Base-by-base conservation (phyloP, 2,329 filamentous ascomycete species). In the Calonectria crousiana region DNA sequence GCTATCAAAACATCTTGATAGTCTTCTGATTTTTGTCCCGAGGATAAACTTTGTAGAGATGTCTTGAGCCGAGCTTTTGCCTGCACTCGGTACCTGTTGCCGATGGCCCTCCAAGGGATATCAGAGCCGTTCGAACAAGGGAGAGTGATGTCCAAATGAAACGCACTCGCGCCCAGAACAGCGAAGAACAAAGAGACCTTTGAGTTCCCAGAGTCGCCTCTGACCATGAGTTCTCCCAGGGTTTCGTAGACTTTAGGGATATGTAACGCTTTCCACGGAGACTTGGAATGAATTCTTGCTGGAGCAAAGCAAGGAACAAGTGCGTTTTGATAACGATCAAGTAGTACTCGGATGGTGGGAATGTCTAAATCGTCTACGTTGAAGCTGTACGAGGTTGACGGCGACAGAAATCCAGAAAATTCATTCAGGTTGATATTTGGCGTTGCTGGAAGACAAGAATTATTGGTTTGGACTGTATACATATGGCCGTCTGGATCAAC, bases 1-100 rank as follows among this genome's bases (percentile, higher is more conserved):
- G 71, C 71, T 58, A 73, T 69, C 3, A 73, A 34, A 16, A 73
- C 36, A 38, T 73, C 71, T 34, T 69, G 53, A 32, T 73, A 73
- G n/a, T 66, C 69, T 28, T 71, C 69, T 28, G 38, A 26, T 41
- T 66, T 66, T n/a, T 30, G 36, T 2, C 69, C 69, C 4, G 36
- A 66, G 2, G 69, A 71, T 18, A 71, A 41, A 34, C 49, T 58
- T 36, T 71, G 58, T 2, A 71, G 49, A 32, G 20, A 66, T 2
- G 30, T 53, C 26, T 71, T 71, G 14, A 71, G 69, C 16, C 69
- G 49, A 34, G 58, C 28, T 38, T 71, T 71, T 18, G 69, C 69
- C 30, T 66, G 51, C 5, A 36, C 6, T 4, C 69, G 60, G 6
- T 71, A 71, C 10, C 44, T 56, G 1, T 66, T 38, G 8, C 69